These are phyloP conservation scores for Xylaria bambusicola DNA, from an alignment of 495 filamentous ascomycete genomes.

Conservation along the genomic window DNA sequence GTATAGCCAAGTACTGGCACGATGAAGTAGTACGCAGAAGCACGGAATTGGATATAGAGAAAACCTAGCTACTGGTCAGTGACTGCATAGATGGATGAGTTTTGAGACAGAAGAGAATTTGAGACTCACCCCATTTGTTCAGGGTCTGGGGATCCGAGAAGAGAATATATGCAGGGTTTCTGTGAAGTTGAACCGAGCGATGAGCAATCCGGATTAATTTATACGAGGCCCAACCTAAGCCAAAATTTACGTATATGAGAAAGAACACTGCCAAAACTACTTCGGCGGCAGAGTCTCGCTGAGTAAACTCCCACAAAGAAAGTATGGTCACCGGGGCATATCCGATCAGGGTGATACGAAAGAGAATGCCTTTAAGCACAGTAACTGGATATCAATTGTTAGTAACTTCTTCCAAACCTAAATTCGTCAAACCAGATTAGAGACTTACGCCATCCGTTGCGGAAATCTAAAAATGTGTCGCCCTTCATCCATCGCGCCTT, in stretches of 20 bases:
- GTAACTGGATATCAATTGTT: constrained; percentile 39
- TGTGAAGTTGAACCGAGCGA: constrained; percentile 85
- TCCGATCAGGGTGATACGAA: constrained; percentile 85
- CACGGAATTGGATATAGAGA: constrained; percentile 95
- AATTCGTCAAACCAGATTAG: not conserved
- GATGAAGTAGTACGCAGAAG: constrained; percentile 96
- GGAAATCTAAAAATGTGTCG: constrained; percentile 91
- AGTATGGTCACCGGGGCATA: constrained; percentile 90
- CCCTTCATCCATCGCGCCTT: constrained; percentile 75
- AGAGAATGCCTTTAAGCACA: constrained; percentile 89
- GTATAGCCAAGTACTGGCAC: constrained; percentile 78
- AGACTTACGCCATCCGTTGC: constrained; percentile 69
- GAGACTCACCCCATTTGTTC: constrained; percentile 82
- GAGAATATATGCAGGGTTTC: constrained; percentile 94
- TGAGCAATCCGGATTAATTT: constrained; percentile 89
- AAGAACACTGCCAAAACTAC: constrained; percentile 88
- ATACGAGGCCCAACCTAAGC: constrained; percentile 83
- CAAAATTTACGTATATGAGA: constrained; percentile 73
- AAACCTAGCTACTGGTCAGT: constrained; percentile 55
- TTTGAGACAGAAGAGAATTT: not conserved
- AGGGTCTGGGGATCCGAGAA: constrained; percentile 90
- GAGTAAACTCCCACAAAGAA: constrained; percentile 92
- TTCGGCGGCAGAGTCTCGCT: constrained; percentile 80
- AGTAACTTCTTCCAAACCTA: not conserved
- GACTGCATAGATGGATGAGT: not conserved